Percentiles rank a stretch among this genome's conserved stretches.
These are phyloP conservation scores for Arabis hirsuta DNA, from an alignment of 345 rosid genomes.

Conservation along the genomic window DNA sequence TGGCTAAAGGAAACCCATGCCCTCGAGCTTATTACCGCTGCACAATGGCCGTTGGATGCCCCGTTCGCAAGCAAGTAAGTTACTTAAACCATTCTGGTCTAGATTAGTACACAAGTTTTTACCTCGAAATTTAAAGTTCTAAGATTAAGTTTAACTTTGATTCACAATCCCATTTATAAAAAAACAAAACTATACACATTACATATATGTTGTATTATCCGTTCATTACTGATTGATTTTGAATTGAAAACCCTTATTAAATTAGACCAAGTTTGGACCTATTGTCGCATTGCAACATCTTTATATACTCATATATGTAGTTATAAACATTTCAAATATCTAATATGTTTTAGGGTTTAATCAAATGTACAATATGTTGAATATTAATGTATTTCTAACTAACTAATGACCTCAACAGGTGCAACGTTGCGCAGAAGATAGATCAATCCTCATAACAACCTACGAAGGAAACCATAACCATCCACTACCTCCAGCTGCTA, in stretches of 20 bases:
- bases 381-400: constrained; percentile 9
- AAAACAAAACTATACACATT: no score
- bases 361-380: constrained; percentile 2
- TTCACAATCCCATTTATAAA: no score
- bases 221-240: no score
- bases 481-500: constrained; percentile 90
- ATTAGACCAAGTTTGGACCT: not conserved
- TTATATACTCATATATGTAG: not conserved
- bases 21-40: constrained; percentile 97
- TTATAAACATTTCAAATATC: not conserved
- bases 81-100: constrained; percentile 6
- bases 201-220: no score
- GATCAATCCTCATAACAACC: constrained; percentile 77
- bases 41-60: constrained; percentile 94
- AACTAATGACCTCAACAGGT: constrained; percentile 52
- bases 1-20: constrained; percentile 98
- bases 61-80: constrained; percentile 93
- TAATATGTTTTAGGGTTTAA: constrained; percentile 13
- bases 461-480: constrained; percentile 98
- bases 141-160: not conserved
- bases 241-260: no score
- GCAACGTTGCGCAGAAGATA: constrained; percentile 94
- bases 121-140: not conserved
- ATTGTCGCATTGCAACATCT: not conserved
- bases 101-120: not conserved